phyloP scores from a whole-genome alignment of 345 rosid species.

The Anacardium occidentale region DNA sequence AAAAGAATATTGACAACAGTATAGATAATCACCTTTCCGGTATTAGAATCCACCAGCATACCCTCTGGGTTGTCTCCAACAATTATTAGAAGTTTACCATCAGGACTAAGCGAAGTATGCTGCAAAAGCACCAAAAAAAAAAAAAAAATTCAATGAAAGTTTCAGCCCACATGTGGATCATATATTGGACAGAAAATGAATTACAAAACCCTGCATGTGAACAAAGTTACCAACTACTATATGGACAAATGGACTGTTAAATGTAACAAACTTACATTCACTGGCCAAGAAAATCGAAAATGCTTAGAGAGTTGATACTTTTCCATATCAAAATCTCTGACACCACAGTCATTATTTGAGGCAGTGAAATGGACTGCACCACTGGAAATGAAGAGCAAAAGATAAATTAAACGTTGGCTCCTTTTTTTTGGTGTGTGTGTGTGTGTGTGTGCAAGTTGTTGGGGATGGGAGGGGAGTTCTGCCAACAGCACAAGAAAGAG shows the following conservation, averaged over 20 bases:
- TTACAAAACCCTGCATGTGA: not conserved
- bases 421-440: too few relatives aligned
- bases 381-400: slow-evolving; percentile 33
- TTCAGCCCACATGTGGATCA: not conserved
- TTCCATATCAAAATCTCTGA: slow-evolving; percentile 82
- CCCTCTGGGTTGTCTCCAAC: slow-evolving; percentile 79
- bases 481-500: slow-evolving; percentile 19
- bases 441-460: too few relatives aligned
- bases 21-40: slow-evolving; percentile 50
- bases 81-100: slow-evolving; percentile 61
- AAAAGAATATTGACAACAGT: not conserved
- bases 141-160: not conserved
- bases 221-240: too few relatives aligned
- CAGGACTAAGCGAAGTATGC: slow-evolving; percentile 77
- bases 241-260: not conserved
- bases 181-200: not conserved
- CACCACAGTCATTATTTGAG: slow-evolving; percentile 79
- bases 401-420: slow-evolving; percentile 1
- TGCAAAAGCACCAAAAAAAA: slow-evolving; percentile 26
- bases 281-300: slow-evolving; percentile 70
- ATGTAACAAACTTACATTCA: slow-evolving; percentile 49
- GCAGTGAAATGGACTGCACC: slow-evolving; percentile 76
- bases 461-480: not conserved
- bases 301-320: slow-evolving; percentile 59
- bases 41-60: slow-evolving; percentile 55